Percentiles rank a stretch among this genome's conserved stretches.
Conservation (phyloP, 495 filamentous ascomycete species). For the Tricharina praecox region DNA sequence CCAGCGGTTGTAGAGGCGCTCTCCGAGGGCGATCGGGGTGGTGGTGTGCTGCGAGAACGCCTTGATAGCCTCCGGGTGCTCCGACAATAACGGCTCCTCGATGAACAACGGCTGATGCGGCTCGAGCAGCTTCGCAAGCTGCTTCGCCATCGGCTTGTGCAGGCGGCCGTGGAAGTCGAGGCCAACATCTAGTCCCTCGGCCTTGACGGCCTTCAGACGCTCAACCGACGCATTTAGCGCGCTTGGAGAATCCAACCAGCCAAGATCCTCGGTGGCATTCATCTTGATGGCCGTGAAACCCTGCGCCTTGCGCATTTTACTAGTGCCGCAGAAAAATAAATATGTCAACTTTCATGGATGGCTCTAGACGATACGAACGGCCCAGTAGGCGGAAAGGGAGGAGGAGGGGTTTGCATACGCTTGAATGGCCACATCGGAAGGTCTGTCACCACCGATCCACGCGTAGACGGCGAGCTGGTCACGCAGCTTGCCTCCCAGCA, state of each 20-base stretch:
- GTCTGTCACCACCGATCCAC: constrained; percentile 80
- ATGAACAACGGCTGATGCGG: constrained; percentile 61
- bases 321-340: constrained; percentile 5
- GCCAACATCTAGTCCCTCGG: constrained; percentile 51
- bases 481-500: constrained; percentile 61
- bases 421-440: constrained; percentile 47
- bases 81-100: constrained; percentile 58
- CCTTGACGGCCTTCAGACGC: constrained; percentile 50
- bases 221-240: constrained; percentile 49
- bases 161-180: constrained; percentile 67
- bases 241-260: constrained; percentile 59
- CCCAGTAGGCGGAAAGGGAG: neutral
- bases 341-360: too few relatives aligned
- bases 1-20: constrained; percentile 59
- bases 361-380: too few relatives aligned
- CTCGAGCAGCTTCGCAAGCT: constrained; percentile 53
- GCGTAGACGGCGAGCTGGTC: constrained; percentile 61
- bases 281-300: constrained; percentile 63
- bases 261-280: constrained; percentile 65
- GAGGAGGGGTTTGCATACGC: constrained; percentile 32
- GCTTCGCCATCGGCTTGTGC: constrained; percentile 70
- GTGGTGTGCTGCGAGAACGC: constrained; percentile 43
- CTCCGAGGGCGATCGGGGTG: constrained; percentile 57
- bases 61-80: constrained; percentile 54
- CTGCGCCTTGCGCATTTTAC: constrained; percentile 46